A percentile compares a stretch with the other conserved stretches of the same genome.
These are phyloP conservation scores for Thermothelomyces thermophilus DNA, from an alignment of 2,329 filamentous ascomycete genomes.

Conservation along the genomic window DNA sequence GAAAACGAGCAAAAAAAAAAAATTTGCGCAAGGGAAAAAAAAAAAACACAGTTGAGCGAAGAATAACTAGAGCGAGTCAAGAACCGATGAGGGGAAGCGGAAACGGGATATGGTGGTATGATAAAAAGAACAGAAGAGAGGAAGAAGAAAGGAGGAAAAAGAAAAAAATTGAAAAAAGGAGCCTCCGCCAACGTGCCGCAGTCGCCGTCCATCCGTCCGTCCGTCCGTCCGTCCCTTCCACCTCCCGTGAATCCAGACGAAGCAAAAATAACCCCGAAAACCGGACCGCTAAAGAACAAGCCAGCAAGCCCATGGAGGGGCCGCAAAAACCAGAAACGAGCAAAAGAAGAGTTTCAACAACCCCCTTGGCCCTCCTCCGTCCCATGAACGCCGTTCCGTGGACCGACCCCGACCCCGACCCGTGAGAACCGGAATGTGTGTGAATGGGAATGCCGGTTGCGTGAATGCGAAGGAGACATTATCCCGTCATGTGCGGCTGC, in stretches of 20 bases:
- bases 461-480: no score
- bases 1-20: neutral
- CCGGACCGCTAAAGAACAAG: neutral
- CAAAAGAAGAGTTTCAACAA: neutral
- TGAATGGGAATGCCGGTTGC: neutral
- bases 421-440: neutral
- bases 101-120: constrained; percentile 1
- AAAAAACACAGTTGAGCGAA: neutral
- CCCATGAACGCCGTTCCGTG: neutral
- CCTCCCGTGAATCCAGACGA: neutral
- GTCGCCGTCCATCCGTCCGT: neutral
- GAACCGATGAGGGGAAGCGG: neutral
- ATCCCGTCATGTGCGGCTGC: no score
- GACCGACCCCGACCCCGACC: neutral
- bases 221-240: neutral
- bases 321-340: no score
- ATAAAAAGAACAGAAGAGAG: neutral
- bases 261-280: neutral
- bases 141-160: no score
- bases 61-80: neutral
- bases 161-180: no score
- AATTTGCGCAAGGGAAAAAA: neutral
- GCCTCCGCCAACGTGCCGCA: no score
- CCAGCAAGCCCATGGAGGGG: neutral
- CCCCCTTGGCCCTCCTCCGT: neutral